Conservation (phyloP, 2,329 filamentous ascomycete genomes). For the Pseudogymnoascus sp. region DNA sequence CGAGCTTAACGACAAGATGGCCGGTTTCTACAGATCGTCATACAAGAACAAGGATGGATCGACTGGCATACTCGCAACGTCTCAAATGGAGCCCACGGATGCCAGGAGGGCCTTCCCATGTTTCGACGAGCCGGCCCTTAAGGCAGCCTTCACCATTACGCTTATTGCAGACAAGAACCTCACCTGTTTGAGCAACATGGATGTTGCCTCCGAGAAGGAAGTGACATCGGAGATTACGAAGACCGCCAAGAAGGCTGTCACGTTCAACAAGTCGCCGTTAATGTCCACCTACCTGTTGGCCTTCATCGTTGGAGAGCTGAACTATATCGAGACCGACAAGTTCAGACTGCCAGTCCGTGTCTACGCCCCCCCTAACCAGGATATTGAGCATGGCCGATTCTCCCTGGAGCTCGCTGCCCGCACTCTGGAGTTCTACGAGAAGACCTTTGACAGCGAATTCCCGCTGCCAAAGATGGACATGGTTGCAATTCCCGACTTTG, state of each 20-base stretch:
- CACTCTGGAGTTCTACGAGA: constrained; percentile 90
- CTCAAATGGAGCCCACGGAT: constrained; percentile 95
- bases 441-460: constrained; percentile 81
- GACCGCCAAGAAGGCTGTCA: constrained; percentile 71
- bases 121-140: constrained; percentile 91
- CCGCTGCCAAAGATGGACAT: constrained; percentile 93
- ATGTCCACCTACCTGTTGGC: constrained; percentile 97
- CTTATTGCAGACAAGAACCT: constrained; percentile 82
- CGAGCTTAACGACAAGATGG: constrained; percentile 86
- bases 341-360: constrained; percentile 90
- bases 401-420: constrained; percentile 81
- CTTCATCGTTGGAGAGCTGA: constrained; percentile 89
- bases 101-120: constrained; percentile 88
- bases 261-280: constrained; percentile 81
- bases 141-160: constrained; percentile 86
- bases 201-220: constrained; percentile 71
- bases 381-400: constrained; percentile 87
- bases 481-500: constrained; percentile 93
- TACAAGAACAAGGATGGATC: constrained; percentile 78
- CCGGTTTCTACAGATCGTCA: constrained; percentile 91
- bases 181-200: constrained; percentile 96
- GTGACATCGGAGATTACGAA: constrained; percentile 55
- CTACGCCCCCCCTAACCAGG: constrained; percentile 82
- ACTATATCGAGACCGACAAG: constrained; percentile 83
- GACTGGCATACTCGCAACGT: constrained; percentile 75